A percentile compares a stretch with the other conserved stretches of the same genome.
Conservation (phyloP, 1,284 basidiomycete genomes). For the Ceratorhiza oryzae-sativae region DNA sequence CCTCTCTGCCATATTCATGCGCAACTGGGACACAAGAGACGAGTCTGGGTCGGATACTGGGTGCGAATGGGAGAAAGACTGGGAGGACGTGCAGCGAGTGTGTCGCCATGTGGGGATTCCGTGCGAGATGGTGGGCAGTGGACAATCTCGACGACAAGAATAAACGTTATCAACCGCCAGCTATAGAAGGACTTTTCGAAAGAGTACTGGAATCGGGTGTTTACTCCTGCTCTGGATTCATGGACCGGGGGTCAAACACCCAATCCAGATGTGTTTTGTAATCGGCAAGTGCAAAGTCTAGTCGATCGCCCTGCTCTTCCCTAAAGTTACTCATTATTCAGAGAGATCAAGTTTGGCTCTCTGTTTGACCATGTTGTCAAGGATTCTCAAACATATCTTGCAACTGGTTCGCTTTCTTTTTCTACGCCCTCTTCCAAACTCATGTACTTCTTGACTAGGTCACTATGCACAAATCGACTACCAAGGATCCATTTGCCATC, state of each 20-base stretch:
- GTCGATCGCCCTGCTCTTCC: not conserved
- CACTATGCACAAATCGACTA: conserved; percentile 85
- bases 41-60: conserved; percentile 75
- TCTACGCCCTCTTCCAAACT: not conserved
- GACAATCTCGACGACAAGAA: not conserved
- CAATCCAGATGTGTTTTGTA: conserved; percentile 95
- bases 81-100: conserved; percentile 86
- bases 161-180: no score
- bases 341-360: conserved; percentile 94
- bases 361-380: conserved; percentile 70
- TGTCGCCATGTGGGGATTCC: conserved; percentile 73
- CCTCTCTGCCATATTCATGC: conserved; percentile 91
- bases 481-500: conserved; percentile 59
- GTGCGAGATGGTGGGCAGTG: conserved; percentile 64
- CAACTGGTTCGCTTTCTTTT: conserved; percentile 65
- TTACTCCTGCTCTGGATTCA: conserved; percentile 76
- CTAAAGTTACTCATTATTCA: conserved; percentile 48
- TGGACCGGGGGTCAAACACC: conserved; percentile 86
- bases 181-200: conserved; percentile 83
- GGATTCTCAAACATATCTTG: conserved; percentile 64
- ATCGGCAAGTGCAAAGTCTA: conserved; percentile 61
- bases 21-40: conserved; percentile 88
- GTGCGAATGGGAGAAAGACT: conserved; percentile 96
- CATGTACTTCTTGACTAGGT: conserved; percentile 56
- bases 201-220: conserved; percentile 90